Base-by-base conservation (phyloP, 2,329 filamentous ascomycete species). In the Tolypocladium cylindrosporum region DNA sequence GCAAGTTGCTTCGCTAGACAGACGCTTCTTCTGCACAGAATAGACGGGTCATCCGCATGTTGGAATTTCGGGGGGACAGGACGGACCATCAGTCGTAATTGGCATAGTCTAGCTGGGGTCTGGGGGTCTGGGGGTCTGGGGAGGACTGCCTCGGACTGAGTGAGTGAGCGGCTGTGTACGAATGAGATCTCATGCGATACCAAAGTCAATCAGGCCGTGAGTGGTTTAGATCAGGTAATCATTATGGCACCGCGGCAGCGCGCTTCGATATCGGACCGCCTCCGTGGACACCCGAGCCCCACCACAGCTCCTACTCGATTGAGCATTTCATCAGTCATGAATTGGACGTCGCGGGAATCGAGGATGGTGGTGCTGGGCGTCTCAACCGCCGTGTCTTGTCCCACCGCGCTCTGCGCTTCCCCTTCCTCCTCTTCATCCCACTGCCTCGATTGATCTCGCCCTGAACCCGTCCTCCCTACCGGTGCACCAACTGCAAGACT, bases 251-350 rank as follows among this genome's bases (percentile, higher is more conserved):
- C 41, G 42, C 24, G 14, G 3, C 4, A 41, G 54, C 48, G 57
- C 45, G 57, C 54, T 55, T 60, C 59, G 57, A 63, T 62, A 64
- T 67, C 65, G 66, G 65, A 65, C 61, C 55, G 61, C 56, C 56
- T 54, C 63, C 62, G 66, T 60, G 61, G 62, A 51, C 62, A 65
- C 58, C 64, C 64, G 66, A 63, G 61, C 64, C 64, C 66, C 63
- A 63, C 65, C 45, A 60, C 27, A 60, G 61, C 50, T 59, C 59
- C 58, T 43, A 37, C 56, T 50, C 53, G 37, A 63, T 61, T 60
- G 58, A 58, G 59, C 53, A 57, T 60, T 61, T 57, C 43, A 56
- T 59, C 59, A 50, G 48, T 58, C 55, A 59, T 59, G 27, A 55
- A 54, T 60, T 59, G 55, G 54, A 55, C 55, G 40, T 37, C 24